These are phyloP conservation scores for Leucogyrophana mollusca DNA, from an alignment of 768 basidiomycete genomes.

Conservation along the genomic window DNA sequence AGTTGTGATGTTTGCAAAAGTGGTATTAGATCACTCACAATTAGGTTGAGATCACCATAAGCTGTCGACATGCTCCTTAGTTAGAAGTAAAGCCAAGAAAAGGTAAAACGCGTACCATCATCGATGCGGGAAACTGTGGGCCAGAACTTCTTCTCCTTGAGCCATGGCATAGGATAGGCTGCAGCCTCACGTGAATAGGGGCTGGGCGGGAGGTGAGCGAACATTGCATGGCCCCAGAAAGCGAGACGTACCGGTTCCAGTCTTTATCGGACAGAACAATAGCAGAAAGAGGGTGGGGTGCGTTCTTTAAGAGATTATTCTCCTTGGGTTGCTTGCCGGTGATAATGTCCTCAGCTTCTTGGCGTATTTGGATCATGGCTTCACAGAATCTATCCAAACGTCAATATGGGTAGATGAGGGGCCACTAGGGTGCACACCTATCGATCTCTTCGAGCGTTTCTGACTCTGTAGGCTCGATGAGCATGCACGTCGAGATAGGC, in stretches of 20 bases:
- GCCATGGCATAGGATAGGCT: constrained; percentile 84
- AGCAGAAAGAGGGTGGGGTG: constrained; percentile 85
- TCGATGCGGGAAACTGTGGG: constrained; percentile 90
- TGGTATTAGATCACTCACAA: constrained; percentile 49
- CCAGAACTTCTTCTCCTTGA: constrained; percentile 95
- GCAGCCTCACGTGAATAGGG: constrained; percentile 90
- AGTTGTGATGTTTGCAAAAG: constrained; percentile 4
- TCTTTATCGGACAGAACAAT: constrained; percentile 70
- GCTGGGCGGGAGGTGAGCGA: constrained; percentile 34
- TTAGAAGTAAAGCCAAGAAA: not conserved
- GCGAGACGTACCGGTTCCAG: constrained; percentile 73
- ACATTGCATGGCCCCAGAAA: not conserved
- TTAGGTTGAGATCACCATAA: constrained; percentile 89
- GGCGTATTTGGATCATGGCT: constrained; percentile 95
- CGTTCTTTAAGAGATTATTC: constrained; percentile 91
- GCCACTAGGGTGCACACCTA: constrained; percentile 42
- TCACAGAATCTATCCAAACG: constrained; percentile 77
- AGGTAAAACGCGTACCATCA: constrained; percentile 64
- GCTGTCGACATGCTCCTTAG: constrained; percentile 44
- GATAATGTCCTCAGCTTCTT: constrained; percentile 86
- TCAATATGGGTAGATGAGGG: not conserved
- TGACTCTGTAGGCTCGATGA: constrained; percentile 97
- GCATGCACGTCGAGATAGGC: constrained; percentile 96
- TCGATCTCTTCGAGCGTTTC: constrained; percentile 94
- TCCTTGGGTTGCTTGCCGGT: constrained; percentile 85